These are phyloP conservation scores for Pezicula neosporulosa DNA, from an alignment of 2,329 filamentous ascomycete genomes.

Conservation along the genomic window DNA sequence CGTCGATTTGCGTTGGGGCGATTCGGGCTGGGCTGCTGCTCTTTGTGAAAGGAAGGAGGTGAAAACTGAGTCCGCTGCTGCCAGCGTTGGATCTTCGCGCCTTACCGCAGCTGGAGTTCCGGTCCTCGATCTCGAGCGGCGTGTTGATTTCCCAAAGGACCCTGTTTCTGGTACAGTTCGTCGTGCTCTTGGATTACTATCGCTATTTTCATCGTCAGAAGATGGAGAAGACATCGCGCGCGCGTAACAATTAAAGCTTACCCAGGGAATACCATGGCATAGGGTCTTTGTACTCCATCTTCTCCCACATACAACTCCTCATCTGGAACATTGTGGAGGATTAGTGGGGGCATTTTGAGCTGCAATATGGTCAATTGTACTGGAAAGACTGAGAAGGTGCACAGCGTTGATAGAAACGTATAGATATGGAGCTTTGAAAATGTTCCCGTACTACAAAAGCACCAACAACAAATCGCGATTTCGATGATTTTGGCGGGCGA, in stretches of 20 bases:
- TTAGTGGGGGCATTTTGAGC: constrained; percentile 56
- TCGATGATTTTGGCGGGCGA: not conserved
- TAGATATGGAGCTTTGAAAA: no score
- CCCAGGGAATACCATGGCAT: constrained; percentile 64
- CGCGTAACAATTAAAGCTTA: constrained; percentile 32
- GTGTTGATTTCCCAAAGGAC: constrained; percentile 64
- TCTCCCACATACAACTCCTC: constrained; percentile 65
- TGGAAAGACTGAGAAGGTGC: not conserved
- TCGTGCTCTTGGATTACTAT: constrained; percentile 49
- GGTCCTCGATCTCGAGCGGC: constrained; percentile 59
- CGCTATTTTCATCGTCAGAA: constrained; percentile 39
- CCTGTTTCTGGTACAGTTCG: constrained; percentile 57
- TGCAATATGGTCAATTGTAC: constrained; percentile 1
- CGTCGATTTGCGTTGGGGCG: constrained; percentile 26
- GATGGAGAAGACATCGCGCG: constrained; percentile 4
- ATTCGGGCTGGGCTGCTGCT: constrained; percentile 23
- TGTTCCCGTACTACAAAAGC: no score
- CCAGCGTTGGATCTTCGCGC: constrained; percentile 58
- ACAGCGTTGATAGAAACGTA: constrained; percentile 3
- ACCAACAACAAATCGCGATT: not conserved
- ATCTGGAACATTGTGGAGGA: constrained; percentile 66
- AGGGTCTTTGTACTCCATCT: constrained; percentile 62
- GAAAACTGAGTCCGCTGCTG: constrained; percentile 60
- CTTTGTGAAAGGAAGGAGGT: constrained; percentile 51
- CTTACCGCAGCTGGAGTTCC: constrained; percentile 43